These are phyloP conservation scores for Hortiboletus campestris DNA, from an alignment of 768 basidiomycete genomes.

Conservation along the genomic window DNA sequence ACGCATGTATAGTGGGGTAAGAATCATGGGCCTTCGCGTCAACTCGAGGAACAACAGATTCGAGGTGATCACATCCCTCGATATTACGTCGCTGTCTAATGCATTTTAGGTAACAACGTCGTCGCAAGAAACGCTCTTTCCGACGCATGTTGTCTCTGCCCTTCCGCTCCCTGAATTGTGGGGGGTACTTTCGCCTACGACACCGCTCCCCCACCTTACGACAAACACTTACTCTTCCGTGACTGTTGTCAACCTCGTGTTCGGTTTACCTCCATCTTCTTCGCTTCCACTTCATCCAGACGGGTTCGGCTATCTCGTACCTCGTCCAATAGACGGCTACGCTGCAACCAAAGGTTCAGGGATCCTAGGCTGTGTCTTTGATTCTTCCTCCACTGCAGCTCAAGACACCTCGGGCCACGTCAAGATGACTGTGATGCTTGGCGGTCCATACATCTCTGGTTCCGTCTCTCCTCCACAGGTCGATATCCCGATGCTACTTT, in stretches of 20 bases:
- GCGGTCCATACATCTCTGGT: conserved; percentile 60
- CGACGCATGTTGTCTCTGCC: conserved; percentile 76
- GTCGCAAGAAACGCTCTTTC: conserved; percentile 34
- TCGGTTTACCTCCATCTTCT: conserved; percentile 44
- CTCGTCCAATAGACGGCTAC: conserved; percentile 65
- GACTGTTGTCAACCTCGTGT: conserved; percentile 87
- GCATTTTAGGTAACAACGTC: conserved; percentile 33
- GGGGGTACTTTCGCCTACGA: conserved; percentile 38
- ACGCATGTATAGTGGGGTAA: conserved; percentile 45
- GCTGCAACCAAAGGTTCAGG: conserved; percentile 37
- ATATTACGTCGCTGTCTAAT: conserved; percentile 3
- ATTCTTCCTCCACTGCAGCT: conserved; percentile 68
- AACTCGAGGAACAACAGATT: conserved; percentile 37
- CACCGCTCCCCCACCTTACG: conserved; percentile 59
- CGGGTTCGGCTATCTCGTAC: conserved; percentile 94
- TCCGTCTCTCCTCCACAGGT: conserved; percentile 17
- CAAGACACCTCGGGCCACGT: conserved; percentile 56
- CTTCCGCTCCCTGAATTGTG: conserved; percentile 61
- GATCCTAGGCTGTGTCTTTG: conserved; percentile 87
- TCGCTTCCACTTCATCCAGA: conserved; percentile 60
- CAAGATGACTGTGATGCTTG: conserved; percentile 89
- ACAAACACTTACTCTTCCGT: conserved; percentile 78
- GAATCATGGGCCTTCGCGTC: conserved; percentile 35
- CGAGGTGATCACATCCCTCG: conserved; percentile 38
- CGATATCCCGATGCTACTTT: conserved; percentile 23